phyloP scores from a whole-genome alignment of 140 eudicot species.

The Cichorium intybus region DNA sequence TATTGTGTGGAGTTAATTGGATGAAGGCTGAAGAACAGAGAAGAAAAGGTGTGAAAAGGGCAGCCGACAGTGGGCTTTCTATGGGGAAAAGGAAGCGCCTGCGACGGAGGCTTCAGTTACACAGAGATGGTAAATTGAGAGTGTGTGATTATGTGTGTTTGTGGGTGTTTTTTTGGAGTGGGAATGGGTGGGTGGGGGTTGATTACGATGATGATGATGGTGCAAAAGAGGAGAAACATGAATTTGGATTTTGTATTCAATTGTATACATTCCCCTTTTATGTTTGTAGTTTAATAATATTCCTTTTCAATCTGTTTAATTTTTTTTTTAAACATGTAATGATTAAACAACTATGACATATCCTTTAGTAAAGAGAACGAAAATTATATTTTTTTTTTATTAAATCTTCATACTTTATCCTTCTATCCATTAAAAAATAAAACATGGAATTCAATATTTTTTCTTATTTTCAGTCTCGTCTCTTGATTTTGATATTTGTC shows the following conservation, averaged over 20 bases:
- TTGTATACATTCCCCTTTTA: neutral
- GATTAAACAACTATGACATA: no score
- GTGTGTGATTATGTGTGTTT: conserved; percentile 8
- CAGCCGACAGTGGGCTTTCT: conserved; percentile 24
- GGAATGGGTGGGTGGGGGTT: neutral
- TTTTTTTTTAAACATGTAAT: no score
- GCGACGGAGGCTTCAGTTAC: conserved; percentile 21
- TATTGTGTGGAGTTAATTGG: neutral
- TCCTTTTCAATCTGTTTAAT: neutral
- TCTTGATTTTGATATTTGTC: no score
- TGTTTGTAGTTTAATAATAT: neutral
- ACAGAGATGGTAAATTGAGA: conserved; percentile 25
- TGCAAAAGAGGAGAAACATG: conserved; percentile 1
- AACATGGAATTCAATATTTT: no score
- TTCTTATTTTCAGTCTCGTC: no score
- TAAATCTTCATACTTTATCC: no score
- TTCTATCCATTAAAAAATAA: no score
- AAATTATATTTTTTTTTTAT: no score
- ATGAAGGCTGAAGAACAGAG: neutral
- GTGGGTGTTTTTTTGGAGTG: conserved; percentile 17
- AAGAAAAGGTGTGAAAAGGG: conserved; percentile 2
- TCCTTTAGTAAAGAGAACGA: no score
- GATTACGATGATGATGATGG: conserved; percentile 21
- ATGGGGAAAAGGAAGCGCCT: conserved; percentile 8
- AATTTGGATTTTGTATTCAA: conserved; percentile 1